Evolutionary conservation across 1,284 basidiomycete species (phyloP).

Genomic region (Cryptococcus hybrid): DNA sequence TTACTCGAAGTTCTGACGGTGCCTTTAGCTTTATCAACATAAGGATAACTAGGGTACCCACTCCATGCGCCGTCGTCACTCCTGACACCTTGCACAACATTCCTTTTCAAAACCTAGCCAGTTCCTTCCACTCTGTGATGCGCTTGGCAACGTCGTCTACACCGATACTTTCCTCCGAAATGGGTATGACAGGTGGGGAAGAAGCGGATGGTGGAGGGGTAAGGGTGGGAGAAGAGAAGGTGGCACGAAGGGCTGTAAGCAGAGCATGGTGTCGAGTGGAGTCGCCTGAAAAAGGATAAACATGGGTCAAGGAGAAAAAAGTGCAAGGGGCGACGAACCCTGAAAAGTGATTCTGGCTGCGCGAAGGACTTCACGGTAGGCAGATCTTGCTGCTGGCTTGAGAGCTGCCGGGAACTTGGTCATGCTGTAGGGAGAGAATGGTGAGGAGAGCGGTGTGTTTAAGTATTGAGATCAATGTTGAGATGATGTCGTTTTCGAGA

Average conservation of each 20-base stretch:
- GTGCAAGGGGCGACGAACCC: conserved; percentile 18
- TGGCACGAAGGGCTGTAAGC: conserved; percentile 30
- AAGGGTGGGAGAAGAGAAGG: conserved; percentile 43
- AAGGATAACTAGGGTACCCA: conserved; percentile 19
- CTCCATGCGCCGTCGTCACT: conserved; percentile 35
- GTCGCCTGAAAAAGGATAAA: conserved; percentile 25
- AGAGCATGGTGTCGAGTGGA: conserved; percentile 31
- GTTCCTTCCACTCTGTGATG: conserved; percentile 47
- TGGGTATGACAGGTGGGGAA: conserved; percentile 6
- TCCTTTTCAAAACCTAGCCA: conserved; percentile 44
- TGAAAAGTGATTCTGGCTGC: conserved; percentile 45
- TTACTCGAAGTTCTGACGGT: conserved; percentile 42
- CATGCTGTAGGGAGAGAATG: conserved; percentile 7
- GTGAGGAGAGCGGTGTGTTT: too few relatives aligned
- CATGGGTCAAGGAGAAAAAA: not conserved
- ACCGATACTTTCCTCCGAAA: conserved; percentile 12
- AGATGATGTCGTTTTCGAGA: too few relatives aligned
- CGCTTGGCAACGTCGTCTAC: conserved; percentile 37
- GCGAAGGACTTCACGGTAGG: conserved; percentile 43
- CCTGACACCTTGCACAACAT: conserved; percentile 47
- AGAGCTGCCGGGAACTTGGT: conserved; percentile 32
- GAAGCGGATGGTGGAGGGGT: conserved; percentile 22
- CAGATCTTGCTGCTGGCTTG: conserved; percentile 36
- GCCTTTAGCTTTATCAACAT: not conserved
- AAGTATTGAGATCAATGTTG: too few relatives aligned